Base-by-base conservation (phyloP, 169 alveolate species). In the Cryptosporidium meleagridis region DNA sequence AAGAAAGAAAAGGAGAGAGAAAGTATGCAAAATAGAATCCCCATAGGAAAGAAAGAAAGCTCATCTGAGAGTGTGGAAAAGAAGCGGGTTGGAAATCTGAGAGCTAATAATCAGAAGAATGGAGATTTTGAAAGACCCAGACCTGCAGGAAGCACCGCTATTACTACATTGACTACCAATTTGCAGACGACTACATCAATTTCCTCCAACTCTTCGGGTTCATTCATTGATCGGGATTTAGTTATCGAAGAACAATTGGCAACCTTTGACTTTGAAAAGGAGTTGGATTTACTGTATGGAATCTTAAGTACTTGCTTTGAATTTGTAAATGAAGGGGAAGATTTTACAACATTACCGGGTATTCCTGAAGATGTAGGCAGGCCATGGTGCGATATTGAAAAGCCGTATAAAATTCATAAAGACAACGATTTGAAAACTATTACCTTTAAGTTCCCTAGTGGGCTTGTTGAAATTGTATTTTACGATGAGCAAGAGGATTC, bases 371-470 rank as follows among this genome's bases (percentile, higher is more conserved):
- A 80, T 10, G 16, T 62, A 44, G 51, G 59, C 12, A 45, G 7
- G 4, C 89, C 89, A 9, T 80, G 89, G 89, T 80, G 89, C 31
- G 75, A 80, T 39, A 80, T 80, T 44, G 89, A 80, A 67, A 80
- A 59, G 16, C 89, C 89, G 1, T 80, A 80, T 73, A 65, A 48
- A 23, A 39, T 62, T 29, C 55, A 61, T 18, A 65, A 23, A 59
- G 80, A 80, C 18, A 69, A 80, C 16, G 75, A 61, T 21, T 41
- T 67, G 62, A 59, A 29, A 37, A 65, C 89, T 7, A 80, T 65
- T 4, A 80, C 75, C 8, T 80, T 62, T 26, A 62, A 65, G 29
- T 80, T 62, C 26, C 89, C 89, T 41, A 80, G 89, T 26, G 89
- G 89, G 45, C 67, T 80, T 33, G 68, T 80, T 18, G 89, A 80